Evolutionary conservation across 768 basidiomycete species (phyloP).

Genomic region (Podaxis sp.): DNA sequence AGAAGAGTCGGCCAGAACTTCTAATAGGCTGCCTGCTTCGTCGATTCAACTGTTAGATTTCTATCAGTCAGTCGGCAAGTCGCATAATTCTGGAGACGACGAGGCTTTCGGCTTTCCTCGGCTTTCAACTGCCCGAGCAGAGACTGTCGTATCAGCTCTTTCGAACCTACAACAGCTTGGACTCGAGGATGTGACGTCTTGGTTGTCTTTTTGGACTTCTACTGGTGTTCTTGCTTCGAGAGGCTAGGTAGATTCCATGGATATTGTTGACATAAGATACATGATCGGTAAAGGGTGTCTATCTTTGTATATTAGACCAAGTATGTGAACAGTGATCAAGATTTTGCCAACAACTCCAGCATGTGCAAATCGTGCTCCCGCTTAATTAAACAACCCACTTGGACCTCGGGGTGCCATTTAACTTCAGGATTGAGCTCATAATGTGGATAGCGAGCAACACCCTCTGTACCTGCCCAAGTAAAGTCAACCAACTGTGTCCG

Average conservation of each 20-base stretch:
- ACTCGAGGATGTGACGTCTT: constrained; percentile 14
- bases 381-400: not conserved
- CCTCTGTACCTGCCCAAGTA: not conserved
- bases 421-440: no score
- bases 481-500: not conserved
- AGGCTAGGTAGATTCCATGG: not conserved
- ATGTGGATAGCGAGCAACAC: no score
- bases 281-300: constrained; percentile 2
- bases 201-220: constrained; percentile 18
- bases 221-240: not conserved
- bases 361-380: no score
- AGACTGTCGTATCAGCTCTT: constrained; percentile 11
- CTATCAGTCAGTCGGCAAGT: constrained; percentile 21
- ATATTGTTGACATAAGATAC: not conserved
- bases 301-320: not conserved
- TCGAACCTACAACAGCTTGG: constrained; percentile 11
- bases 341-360: no score
- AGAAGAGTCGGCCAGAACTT: constrained; percentile 17
- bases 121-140: constrained; percentile 15
- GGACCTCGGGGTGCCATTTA: no score
- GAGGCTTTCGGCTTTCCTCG: constrained; percentile 23
- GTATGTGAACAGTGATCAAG: not conserved
- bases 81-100: constrained; percentile 14
- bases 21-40: constrained; percentile 18
- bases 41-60: constrained; percentile 28